phyloP scores from a whole-genome alignment of 2,329 filamentous ascomycete genomes.

The Phyllosticta ampelicida region DNA sequence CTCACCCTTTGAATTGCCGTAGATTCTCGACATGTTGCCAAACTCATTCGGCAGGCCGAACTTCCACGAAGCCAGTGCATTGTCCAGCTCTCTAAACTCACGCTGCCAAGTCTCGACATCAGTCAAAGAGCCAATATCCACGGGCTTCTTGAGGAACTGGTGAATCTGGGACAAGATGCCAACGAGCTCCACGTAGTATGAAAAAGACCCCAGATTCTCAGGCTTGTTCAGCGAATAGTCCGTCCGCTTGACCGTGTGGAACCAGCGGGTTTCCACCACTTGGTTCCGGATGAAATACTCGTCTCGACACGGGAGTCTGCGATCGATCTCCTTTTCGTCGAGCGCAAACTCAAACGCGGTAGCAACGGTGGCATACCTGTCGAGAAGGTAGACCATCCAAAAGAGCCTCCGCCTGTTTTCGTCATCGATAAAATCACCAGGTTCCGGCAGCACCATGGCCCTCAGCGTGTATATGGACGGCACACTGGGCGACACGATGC shows the following conservation, averaged over 20 bases:
- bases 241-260: conserved; percentile 39
- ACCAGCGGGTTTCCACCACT: conserved; percentile 76
- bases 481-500: conserved; percentile 65
- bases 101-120: conserved; percentile 88
- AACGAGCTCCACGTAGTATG: conserved; percentile 81
- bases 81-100: conserved; percentile 76
- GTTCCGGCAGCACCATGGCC: conserved; percentile 73
- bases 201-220: conserved; percentile 77
- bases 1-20: conserved; percentile 27
- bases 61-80: conserved; percentile 70
- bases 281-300: conserved; percentile 77
- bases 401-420: conserved; percentile 76
- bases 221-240: conserved; percentile 59
- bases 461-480: conserved; percentile 82
- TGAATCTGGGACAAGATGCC: conserved; percentile 82
- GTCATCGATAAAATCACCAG: conserved; percentile 79
- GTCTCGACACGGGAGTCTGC: conserved; percentile 75
- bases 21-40: conserved; percentile 70
- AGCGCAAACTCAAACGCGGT: conserved; percentile 89
- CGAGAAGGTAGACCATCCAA: conserved; percentile 89
- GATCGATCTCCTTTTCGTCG: conserved; percentile 81
- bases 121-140: conserved; percentile 72
- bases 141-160: conserved; percentile 75
- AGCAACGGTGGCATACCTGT: conserved; percentile 80
- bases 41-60: conserved; percentile 74